Percentiles rank a stretch among this genome's conserved stretches.
These are phyloP conservation scores for Tritrichomonas foetus DNA, from an alignment of 208 protist species.

Conservation along the genomic window DNA sequence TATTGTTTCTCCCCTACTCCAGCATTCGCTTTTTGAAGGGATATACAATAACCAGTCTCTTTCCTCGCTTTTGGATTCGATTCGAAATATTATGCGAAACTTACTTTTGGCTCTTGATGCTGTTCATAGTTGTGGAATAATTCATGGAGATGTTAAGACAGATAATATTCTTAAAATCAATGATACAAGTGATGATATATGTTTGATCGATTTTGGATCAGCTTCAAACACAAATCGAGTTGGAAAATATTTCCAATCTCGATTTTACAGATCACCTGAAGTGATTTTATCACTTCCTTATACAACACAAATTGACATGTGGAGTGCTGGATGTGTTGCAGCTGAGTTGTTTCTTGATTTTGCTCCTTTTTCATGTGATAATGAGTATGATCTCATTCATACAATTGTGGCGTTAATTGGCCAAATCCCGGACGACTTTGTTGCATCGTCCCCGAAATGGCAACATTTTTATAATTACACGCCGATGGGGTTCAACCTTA, in stretches of 20 bases:
- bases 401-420: background rate
- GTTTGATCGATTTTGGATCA: constrained; percentile 59
- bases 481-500: no score
- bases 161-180: background rate
- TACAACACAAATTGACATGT: background rate
- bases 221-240: no score
- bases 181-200: background rate
- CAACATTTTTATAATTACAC: no score
- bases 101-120: constrained; percentile 35
- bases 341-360: background rate
- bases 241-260: no score
- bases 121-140: constrained; percentile 40
- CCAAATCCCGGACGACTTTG: background rate
- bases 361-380: background rate
- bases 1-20: background rate
- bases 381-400: background rate
- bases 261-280: background rate
- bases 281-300: background rate
- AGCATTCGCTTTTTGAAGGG: background rate
- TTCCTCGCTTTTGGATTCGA: background rate
- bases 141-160: constrained; percentile 60
- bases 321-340: background rate
- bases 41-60: background rate
- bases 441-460: background rate
- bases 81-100: constrained; percentile 51